Base-by-base conservation (phyloP, 2,329 filamentous ascomycete genomes). In the Colletotrichum sp. region DNA sequence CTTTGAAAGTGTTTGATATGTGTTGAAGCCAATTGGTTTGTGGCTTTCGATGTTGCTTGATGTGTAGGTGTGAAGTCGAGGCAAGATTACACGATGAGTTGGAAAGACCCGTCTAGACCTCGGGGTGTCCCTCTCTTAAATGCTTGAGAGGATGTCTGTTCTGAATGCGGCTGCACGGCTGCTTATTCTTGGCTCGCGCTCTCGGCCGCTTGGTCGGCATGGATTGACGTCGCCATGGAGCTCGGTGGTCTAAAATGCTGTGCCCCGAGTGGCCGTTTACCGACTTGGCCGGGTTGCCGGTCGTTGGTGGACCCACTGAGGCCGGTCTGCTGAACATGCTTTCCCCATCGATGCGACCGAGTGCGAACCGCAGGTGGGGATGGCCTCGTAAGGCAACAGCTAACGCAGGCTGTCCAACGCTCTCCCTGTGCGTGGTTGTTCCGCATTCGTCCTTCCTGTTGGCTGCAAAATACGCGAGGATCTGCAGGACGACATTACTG, bases 351-450 rank as follows among this genome's bases (percentile, higher is more conserved):
- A 57, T 71, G 65, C 30, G 34, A 70, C 62, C 65, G 62, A 66
- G 30, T 24, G 65, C 49, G 62, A 75, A 44, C 52, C 57, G 71
- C 66, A 30, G 36, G 66, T 65, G 66, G 65, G 67, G 52, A 26
- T 64, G 76, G 76, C 76, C 71, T 69, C 73, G 71, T 77, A 77
- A 78, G 77, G 76, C 77, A 72, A 44, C 65, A 55, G 44, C 32
- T 49, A 62, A 69, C 13, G 71, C 71, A 70, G 34, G 21, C 28
- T 69, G 62, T 34, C 18, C 21, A 66, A 30, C 21, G 49, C 36
- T 44, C 63, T 28, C 52, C 36, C 52, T 36, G 30, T 62, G 52
- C 52, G 26, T 74, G 44, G 59, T 26, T 70, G 44, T 70, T 74
- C 62, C 71, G 66, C 67, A 69, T 65, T 26, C 57, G 74, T 63